A percentile compares a stretch with the other conserved stretches of the same genome.
Conservation (phyloP, 106 monocot genomes). For the Allium fistulosum region DNA sequence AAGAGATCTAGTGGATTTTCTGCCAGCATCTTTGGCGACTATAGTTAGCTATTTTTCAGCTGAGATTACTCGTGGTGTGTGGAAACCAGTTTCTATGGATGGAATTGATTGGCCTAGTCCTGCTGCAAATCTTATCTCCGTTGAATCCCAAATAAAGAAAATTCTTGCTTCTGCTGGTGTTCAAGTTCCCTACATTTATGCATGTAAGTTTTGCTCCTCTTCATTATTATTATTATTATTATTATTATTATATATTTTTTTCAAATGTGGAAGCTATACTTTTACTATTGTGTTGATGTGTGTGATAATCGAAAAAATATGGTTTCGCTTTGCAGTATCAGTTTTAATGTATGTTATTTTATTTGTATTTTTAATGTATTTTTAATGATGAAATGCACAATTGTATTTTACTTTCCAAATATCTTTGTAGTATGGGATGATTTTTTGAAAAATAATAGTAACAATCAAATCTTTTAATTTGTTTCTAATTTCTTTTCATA, state of each 20-base stretch:
- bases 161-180: conserved; percentile 80
- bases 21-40: conserved; percentile 81
- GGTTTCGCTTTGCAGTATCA: no score
- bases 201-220: conserved; percentile 19
- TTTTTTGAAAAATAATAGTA: no score
- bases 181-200: conserved; percentile 36
- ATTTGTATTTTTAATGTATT: no score
- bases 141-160: conserved; percentile 77
- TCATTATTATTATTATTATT: background rate
- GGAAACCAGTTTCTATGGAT: conserved; percentile 84
- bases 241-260: background rate
- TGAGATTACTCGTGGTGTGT: conserved; percentile 90
- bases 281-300: no score
- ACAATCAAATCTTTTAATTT: no score
- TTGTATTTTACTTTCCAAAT: no score
- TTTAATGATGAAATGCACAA: no score
- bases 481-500: no score
- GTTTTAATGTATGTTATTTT: no score
- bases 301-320: no score
- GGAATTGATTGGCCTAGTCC: conserved; percentile 95
- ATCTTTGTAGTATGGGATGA: no score
- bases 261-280: no score
- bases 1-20: conserved; percentile 70
- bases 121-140: conserved; percentile 43
- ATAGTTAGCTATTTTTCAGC: conserved; percentile 85